Percentiles rank a stretch among this genome's conserved stretches.
phyloP scores from a whole-genome alignment of 139 green algal species.

The Tetradesmus obliquus region DNA sequence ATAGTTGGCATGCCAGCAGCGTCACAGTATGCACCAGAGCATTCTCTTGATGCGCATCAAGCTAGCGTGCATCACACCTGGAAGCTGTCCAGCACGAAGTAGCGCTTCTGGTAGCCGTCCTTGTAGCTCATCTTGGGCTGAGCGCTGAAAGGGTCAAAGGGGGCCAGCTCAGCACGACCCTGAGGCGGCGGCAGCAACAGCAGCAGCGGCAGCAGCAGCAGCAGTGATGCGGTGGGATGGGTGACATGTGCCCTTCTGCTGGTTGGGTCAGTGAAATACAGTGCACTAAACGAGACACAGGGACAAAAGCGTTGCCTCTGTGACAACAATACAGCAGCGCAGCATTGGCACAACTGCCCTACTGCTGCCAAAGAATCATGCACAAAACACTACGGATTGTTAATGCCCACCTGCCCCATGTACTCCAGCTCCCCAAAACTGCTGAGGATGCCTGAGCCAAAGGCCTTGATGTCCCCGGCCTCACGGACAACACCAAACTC shows the following conservation, averaged over 20 bases:
- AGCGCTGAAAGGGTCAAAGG: conserved; percentile 78
- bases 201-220: neutral
- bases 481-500: conserved; percentile 90
- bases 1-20: too few relatives aligned
- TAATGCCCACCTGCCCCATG: conserved; percentile 64
- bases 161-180: conserved; percentile 63
- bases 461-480: conserved; percentile 65
- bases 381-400: too few relatives aligned
- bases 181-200: neutral
- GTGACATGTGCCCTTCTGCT: too few relatives aligned
- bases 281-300: too few relatives aligned
- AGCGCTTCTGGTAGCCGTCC: conserved; percentile 89
- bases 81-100: conserved; percentile 88
- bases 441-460: conserved; percentile 88
- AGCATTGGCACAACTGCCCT: neutral
- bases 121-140: conserved; percentile 95
- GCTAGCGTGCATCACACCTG: conserved; percentile 50
- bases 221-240: neutral
- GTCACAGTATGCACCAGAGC: too few relatives aligned
- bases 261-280: too few relatives aligned
- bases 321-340: neutral
- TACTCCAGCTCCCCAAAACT: conserved; percentile 90
- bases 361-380: too few relatives aligned
- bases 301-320: too few relatives aligned
- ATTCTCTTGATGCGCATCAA: too few relatives aligned